A percentile compares a stretch with the other conserved stretches of the same genome.
Evolutionary conservation across 2,329 filamentous ascomycete genomes (phyloP).

Genomic region (Cladosporium velox): DNA sequence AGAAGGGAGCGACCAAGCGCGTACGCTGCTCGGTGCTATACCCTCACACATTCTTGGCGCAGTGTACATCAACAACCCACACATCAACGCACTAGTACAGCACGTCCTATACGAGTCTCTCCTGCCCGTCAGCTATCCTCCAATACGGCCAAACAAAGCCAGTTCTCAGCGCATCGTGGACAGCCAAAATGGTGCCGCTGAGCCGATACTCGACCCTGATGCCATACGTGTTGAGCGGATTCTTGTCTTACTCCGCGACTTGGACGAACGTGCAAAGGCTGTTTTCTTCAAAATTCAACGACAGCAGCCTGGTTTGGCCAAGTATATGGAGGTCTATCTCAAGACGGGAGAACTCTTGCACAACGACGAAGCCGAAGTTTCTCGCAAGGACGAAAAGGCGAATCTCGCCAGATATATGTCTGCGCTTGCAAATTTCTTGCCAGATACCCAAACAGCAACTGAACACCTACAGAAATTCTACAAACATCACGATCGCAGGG

Average conservation of each 20-base stretch:
- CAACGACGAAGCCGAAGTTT: constrained; percentile 76
- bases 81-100: constrained; percentile 82
- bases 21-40: constrained; percentile 73
- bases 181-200: constrained; percentile 46
- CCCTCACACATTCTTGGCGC: constrained; percentile 84
- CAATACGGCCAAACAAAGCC: constrained; percentile 55
- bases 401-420: constrained; percentile 73
- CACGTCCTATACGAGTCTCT: constrained; percentile 83
- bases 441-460: constrained; percentile 70
- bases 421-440: constrained; percentile 72
- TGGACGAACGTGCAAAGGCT: constrained; percentile 76
- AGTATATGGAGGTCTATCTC: constrained; percentile 74
- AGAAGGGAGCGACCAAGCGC: constrained; percentile 75
- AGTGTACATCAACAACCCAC: constrained; percentile 85
- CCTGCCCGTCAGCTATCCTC: constrained; percentile 85
- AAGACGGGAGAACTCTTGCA: constrained; percentile 88
- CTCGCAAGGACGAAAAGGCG: constrained; percentile 65
- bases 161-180: constrained; percentile 64
- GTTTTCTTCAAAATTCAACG: constrained; percentile 87
- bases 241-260: constrained; percentile 73
- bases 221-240: constrained; percentile 82
- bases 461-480: constrained; percentile 87
- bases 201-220: constrained; percentile 62
- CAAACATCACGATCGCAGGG: constrained; percentile 84
- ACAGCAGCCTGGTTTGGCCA: constrained; percentile 73